Evolutionary conservation across 1,284 basidiomycete genomes (phyloP).

Genomic region (Pseudozyma tsukubaensis): DNA sequence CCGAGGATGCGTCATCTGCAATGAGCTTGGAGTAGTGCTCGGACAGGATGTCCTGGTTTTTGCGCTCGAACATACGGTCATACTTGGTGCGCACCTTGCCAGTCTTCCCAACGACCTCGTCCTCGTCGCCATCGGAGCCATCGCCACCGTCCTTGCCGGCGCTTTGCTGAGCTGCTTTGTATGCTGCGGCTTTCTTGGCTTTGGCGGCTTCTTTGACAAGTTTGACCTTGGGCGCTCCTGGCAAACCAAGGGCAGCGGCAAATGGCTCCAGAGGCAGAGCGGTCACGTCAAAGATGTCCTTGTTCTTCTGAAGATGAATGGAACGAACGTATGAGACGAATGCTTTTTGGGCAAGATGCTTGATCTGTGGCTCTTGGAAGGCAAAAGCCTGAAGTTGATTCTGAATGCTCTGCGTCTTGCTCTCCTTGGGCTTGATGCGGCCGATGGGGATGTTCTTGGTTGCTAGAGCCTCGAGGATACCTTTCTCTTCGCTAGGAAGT

Average conservation of each 20-base stretch:
- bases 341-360: constrained; percentile 95
- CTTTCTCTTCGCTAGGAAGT: constrained; percentile 89
- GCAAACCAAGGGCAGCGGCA: constrained; percentile 89
- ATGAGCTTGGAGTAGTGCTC: constrained; percentile 91
- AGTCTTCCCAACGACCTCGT: constrained; percentile 45
- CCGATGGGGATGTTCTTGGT: constrained; percentile 77
- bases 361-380: constrained; percentile 96
- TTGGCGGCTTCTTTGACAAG: constrained; percentile 81
- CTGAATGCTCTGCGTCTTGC: constrained; percentile 86
- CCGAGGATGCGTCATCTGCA: constrained; percentile 70
- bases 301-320: constrained; percentile 92
- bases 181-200: constrained; percentile 77
- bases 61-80: constrained; percentile 96
- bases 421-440: constrained; percentile 89
- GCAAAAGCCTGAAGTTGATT: constrained; percentile 91
- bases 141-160: constrained; percentile 26
- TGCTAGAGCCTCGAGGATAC: constrained; percentile 80
- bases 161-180: constrained; percentile 50
- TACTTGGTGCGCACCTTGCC: constrained; percentile 80
- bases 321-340: constrained; percentile 97
- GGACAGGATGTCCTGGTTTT: constrained; percentile 92
- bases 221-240: constrained; percentile 95
- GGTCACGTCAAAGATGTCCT: constrained; percentile 86
- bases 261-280: constrained; percentile 85
- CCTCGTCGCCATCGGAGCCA: constrained; percentile 65